phyloP scores from a whole-genome alignment of 805 yeast species.

The Lipomyces mesembrius region DNA sequence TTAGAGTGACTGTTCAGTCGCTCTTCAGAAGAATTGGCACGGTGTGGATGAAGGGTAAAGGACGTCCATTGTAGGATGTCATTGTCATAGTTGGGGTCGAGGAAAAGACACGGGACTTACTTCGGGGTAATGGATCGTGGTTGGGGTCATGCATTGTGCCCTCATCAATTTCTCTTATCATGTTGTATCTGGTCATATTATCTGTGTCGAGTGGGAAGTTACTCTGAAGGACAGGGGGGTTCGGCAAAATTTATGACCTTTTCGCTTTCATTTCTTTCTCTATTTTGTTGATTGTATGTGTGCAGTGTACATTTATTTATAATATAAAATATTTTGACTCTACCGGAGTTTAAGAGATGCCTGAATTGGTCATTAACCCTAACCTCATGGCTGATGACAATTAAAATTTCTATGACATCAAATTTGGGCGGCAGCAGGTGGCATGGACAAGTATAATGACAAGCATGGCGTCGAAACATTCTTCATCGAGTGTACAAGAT shows the following conservation, averaged over 20 bases:
- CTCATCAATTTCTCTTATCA: not conserved
- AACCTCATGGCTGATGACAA: not conserved
- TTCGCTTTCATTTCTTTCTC: not conserved
- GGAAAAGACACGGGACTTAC: too few species aligned
- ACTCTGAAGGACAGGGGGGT: not conserved
- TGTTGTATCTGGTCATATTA: not conserved
- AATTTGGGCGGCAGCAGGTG: not conserved
- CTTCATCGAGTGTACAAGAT: not conserved
- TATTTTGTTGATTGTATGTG: not conserved
- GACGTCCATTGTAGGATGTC: conserved; percentile 3
- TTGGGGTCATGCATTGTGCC: not conserved
- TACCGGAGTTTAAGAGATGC: too few species aligned
- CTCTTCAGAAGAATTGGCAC: conserved; percentile 56
- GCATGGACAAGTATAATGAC: not conserved
- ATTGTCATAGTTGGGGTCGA: not conserved
- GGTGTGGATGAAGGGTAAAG: conserved; percentile 47
- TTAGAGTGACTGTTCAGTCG: conserved; percentile 46
- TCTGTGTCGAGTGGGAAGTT: not conserved
- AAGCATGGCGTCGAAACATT: not conserved
- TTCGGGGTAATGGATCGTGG: not conserved
- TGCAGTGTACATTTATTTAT: not conserved
- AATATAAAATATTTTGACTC: not conserved
- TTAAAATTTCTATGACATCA: not conserved
- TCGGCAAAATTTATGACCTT: not conserved
- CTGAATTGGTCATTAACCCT: not conserved